A percentile compares a stretch with the other conserved stretches of the same genome.
Evolutionary conservation across 371 early-diverging fungal species (phyloP).

Genomic region (Lichtheimia ornata): DNA sequence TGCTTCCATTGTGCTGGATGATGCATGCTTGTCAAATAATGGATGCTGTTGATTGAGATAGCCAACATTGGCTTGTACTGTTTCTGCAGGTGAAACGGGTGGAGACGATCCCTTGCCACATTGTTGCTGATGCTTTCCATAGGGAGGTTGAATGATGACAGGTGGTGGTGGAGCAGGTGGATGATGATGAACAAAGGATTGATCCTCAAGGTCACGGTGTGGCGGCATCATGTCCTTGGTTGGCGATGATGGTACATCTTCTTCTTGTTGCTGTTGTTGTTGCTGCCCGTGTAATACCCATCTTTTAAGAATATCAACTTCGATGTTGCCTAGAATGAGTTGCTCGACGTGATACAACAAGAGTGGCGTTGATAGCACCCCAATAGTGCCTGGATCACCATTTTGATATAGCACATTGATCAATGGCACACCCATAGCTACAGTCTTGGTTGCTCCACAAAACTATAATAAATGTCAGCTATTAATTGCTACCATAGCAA

Average conservation of each 20-base stretch:
- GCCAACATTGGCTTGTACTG: background rate
- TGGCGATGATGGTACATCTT: slow-evolving; percentile 1
- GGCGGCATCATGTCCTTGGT: background rate
- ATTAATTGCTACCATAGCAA: background rate
- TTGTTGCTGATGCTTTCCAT: too few relatives aligned
- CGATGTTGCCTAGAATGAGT: slow-evolving; percentile 62
- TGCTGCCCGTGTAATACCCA: slow-evolving; percentile 49
- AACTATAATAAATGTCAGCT: slow-evolving; percentile 24
- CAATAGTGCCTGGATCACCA: slow-evolving; percentile 53
- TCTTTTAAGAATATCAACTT: slow-evolving; percentile 50
- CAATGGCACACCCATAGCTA: slow-evolving; percentile 78
- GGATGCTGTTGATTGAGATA: too few relatives aligned
- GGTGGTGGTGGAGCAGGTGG: background rate
- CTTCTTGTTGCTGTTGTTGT: slow-evolving; percentile 4
- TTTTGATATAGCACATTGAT: slow-evolving; percentile 72
- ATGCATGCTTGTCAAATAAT: background rate
- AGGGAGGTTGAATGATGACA: background rate
- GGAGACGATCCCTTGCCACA: background rate
- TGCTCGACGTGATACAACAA: slow-evolving; percentile 77
- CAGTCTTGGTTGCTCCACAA: slow-evolving; percentile 78
- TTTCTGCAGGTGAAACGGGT: background rate
- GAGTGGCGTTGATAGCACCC: slow-evolving; percentile 67
- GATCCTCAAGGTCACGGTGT: background rate
- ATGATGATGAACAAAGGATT: background rate
- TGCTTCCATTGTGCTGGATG: background rate